Evolutionary conservation across 164 flowering plant genomes (phyloP).

Genomic region (Nymphaea colorata): DNA sequence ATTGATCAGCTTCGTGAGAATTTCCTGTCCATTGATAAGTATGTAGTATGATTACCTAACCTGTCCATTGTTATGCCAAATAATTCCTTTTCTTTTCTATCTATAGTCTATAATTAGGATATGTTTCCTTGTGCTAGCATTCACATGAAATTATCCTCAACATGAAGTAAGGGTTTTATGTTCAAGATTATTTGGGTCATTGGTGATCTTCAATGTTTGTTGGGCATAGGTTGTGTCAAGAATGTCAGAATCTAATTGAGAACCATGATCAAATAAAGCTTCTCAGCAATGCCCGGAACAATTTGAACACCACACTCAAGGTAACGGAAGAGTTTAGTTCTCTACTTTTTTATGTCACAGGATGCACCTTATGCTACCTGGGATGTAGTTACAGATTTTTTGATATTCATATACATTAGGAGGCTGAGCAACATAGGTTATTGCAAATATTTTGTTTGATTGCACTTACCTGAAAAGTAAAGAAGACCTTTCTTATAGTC

Average conservation of each 20-base stretch:
- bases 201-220: not conserved
- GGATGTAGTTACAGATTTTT: not conserved
- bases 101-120: too few species aligned
- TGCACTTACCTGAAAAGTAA: too few species aligned
- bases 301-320: constrained; percentile 86
- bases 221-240: constrained; percentile 68
- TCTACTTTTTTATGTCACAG: not conserved
- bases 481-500: too few species aligned
- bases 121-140: too few species aligned
- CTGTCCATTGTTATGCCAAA: not conserved
- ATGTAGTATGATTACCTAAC: constrained; percentile 12
- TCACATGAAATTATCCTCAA: not conserved
- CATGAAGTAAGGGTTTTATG: not conserved
- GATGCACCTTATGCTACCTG: not conserved
- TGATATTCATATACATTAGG: too few species aligned
- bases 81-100: too few species aligned
- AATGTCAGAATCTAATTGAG: constrained; percentile 94
- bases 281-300: constrained; percentile 95
- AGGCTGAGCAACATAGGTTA: too few species aligned
- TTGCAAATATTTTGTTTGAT: too few species aligned
- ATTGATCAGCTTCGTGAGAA: constrained; percentile 70
- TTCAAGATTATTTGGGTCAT: not conserved
- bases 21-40: constrained; percentile 84
- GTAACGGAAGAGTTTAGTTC: constrained; percentile 18
- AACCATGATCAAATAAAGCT: constrained; percentile 98